phyloP scores from a whole-genome alignment of 1,284 basidiomycete genomes.

The Blastosporella zonata region DNA sequence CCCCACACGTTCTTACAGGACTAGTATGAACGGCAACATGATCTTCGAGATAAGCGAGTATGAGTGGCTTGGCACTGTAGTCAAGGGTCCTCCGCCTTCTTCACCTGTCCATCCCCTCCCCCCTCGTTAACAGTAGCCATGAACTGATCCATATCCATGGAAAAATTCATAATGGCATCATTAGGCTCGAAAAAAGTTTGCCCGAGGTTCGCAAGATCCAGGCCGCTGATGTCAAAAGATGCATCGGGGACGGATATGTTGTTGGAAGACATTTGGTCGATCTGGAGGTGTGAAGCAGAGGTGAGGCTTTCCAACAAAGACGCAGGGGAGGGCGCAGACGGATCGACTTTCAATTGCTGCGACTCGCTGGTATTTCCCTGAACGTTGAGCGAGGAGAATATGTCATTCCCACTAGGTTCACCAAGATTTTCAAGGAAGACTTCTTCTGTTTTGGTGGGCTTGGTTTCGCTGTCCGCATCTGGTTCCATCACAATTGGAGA shows the following conservation, averaged over 20 bases:
- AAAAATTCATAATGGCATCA: constrained; percentile 30
- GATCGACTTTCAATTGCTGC: constrained; percentile 15
- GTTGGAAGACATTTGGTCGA: constrained; percentile 21
- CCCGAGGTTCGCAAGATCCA: constrained; percentile 37
- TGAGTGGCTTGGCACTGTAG: not conserved
- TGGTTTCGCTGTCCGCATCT: constrained; percentile 12
- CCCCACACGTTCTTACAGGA: not conserved
- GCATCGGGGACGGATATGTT: constrained; percentile 20
- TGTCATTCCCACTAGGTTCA: constrained; percentile 22
- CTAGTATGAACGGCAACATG: not conserved
- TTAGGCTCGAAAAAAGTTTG: constrained; percentile 34
- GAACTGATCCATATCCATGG: constrained; percentile 37
- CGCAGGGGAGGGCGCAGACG: constrained; percentile 33
- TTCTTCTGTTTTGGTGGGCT: constrained; percentile 21
- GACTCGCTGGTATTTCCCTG: constrained; percentile 11
- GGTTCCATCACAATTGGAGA: constrained; percentile 35
- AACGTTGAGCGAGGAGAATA: constrained; percentile 28
- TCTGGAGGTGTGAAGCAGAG: constrained; percentile 24
- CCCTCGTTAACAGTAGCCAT: constrained; percentile 22
- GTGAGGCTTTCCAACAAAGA: constrained; percentile 38
- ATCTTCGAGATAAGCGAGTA: not conserved
- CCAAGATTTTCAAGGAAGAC: constrained; percentile 24
- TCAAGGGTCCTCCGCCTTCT: constrained; percentile 2
- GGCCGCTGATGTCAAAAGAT: constrained; percentile 41
- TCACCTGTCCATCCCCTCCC: constrained; percentile 7